Evolutionary conservation across 129 eudicot species (phyloP).

Genomic region (Glebionis coronaria): DNA sequence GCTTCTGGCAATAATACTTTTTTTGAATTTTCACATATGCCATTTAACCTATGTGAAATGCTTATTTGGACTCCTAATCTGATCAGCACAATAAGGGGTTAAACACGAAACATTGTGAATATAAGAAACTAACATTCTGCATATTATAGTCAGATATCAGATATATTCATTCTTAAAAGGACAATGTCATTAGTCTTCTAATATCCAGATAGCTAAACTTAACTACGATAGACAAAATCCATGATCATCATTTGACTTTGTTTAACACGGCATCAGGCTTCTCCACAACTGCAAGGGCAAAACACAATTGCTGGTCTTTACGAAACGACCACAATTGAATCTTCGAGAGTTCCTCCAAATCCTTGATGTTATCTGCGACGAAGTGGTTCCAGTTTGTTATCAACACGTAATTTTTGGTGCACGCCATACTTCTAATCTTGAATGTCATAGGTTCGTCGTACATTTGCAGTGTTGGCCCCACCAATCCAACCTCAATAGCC

Average conservation of each 20-base stretch:
- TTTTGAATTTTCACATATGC: too few relatives aligned
- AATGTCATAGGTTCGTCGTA: neutral
- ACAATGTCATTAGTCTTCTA: too few relatives aligned
- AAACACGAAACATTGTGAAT: too few relatives aligned
- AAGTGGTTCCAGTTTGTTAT: neutral
- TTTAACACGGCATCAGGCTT: neutral
- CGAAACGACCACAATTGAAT: constrained; percentile 1
- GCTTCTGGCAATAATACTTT: too few relatives aligned
- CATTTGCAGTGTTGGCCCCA: neutral
- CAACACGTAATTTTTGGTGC: neutral
- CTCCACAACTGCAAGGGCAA: neutral
- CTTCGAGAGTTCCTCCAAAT: neutral
- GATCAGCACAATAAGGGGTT: too few relatives aligned
- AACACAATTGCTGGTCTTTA: neutral
- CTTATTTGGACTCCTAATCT: too few relatives aligned
- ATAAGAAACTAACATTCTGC: too few relatives aligned
- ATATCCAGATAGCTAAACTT: too few relatives aligned
- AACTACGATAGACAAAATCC: too few relatives aligned
- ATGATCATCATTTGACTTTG: neutral
- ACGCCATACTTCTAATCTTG: neutral
- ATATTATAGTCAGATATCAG: too few relatives aligned
- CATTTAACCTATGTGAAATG: too few relatives aligned
- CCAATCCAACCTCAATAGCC: neutral
- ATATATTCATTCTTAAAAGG: too few relatives aligned
- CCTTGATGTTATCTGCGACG: neutral